Evolutionary conservation across 2,329 filamentous ascomycete genomes (phyloP).

Genomic region (Fusarium cyanostomum): DNA sequence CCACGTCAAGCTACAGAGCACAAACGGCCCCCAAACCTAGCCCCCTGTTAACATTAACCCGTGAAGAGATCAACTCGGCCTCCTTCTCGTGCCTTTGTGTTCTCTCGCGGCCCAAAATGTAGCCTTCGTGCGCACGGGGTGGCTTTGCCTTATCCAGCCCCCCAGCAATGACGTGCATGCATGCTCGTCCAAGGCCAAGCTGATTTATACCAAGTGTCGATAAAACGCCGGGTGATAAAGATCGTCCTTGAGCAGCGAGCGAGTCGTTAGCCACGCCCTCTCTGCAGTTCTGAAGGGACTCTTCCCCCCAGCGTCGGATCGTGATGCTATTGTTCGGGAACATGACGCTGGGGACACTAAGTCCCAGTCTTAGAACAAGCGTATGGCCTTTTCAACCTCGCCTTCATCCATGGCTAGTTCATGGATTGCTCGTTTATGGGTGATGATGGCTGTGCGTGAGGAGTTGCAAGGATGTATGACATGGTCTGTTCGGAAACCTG

Average conservation of each 20-base stretch:
- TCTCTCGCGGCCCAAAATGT: conserved; percentile 24
- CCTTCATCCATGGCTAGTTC: neutral
- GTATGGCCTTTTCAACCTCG: neutral
- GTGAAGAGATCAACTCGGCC: too few relatives aligned
- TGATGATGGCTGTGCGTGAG: conserved; percentile 11
- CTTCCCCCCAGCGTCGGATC: neutral
- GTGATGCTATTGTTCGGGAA: neutral
- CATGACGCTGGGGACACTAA: neutral
- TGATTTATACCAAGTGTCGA: conserved; percentile 16
- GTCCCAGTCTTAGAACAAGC: neutral
- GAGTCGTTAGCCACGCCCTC: neutral
- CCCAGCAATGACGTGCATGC: conserved; percentile 31
- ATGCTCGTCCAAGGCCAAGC: neutral
- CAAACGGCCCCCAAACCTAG: neutral
- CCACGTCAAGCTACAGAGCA: neutral
- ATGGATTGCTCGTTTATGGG: neutral
- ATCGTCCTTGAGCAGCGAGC: neutral
- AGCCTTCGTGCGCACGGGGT: conserved; percentile 10
- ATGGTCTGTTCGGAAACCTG: conserved; percentile 25
- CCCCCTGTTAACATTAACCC: too few relatives aligned
- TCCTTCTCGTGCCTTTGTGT: neutral
- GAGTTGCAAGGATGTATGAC: conserved; percentile 14
- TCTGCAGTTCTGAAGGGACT: neutral
- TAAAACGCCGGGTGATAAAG: neutral
- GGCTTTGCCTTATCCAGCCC: conserved; percentile 10